These are phyloP conservation scores for Solanum etuberosum DNA, from an alignment of 257 asterid species.

Conservation along the genomic window DNA sequence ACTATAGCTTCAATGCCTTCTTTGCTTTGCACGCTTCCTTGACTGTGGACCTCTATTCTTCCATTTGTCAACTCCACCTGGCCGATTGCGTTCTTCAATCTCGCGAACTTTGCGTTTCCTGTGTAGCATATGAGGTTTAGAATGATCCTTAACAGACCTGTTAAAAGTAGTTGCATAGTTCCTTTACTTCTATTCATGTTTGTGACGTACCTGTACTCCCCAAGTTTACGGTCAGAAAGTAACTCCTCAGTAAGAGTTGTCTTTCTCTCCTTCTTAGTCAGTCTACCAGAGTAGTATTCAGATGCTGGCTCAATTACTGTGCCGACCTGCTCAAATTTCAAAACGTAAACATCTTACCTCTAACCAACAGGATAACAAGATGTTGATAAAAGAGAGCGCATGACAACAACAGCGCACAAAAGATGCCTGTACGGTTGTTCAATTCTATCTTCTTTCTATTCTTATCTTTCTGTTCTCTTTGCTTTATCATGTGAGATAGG, in stretches of 20 bases:
- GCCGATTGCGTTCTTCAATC: conserved; percentile 68
- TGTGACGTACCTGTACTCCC: conserved; percentile 41
- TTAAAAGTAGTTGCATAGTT: neutral
- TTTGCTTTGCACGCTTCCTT: conserved; percentile 29
- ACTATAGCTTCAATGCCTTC: conserved; percentile 16
- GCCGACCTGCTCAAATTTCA: conserved; percentile 57
- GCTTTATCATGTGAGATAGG: neutral
- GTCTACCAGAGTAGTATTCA: conserved; percentile 67
- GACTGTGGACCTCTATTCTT: conserved; percentile 33
- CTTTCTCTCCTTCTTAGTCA: conserved; percentile 88
- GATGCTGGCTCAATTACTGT: conserved; percentile 70
- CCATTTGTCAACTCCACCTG: conserved; percentile 80
- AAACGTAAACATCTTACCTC: neutral
- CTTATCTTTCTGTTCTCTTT: neutral
- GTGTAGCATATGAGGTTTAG: conserved; percentile 3
- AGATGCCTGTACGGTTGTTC: neutral
- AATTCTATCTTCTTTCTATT: neutral
- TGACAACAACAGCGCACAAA: neutral
- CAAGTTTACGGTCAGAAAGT: conserved; percentile 48
- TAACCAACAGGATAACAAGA: neutral
- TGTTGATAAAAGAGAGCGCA: neutral
- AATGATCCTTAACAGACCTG: neutral
- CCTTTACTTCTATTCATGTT: neutral
- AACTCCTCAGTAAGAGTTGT: conserved; percentile 79
- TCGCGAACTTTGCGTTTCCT: conserved; percentile 88